Percentiles rank a stretch among this genome's conserved stretches.
Conservation (phyloP, 2,329 filamentous ascomycete genomes). For the Onygenales sp. region DNA sequence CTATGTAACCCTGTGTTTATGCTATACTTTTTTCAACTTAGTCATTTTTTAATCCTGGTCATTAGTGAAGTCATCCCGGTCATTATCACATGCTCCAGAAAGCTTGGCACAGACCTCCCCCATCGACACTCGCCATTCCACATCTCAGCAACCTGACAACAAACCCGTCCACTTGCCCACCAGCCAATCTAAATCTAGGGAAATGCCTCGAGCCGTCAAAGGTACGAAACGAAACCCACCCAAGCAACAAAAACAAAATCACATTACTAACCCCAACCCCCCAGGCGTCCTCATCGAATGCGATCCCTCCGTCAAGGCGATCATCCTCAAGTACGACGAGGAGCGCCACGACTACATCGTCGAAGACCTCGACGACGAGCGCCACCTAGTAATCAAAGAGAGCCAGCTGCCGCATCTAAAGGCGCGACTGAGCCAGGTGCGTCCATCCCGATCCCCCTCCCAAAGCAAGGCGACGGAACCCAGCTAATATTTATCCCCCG, state of each 20-base stretch:
- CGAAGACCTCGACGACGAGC: slow-evolving; percentile 38
- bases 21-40: too few species aligned
- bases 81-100: too few species aligned
- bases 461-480: not conserved
- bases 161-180: too few species aligned
- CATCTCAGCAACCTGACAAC: too few species aligned
- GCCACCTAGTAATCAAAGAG: slow-evolving; percentile 37
- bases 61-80: too few species aligned
- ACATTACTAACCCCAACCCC: not conserved
- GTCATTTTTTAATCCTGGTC: too few species aligned
- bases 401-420: slow-evolving; percentile 36
- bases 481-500: not conserved
- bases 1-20: too few species aligned
- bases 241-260: not conserved
- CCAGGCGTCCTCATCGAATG: slow-evolving; percentile 38
- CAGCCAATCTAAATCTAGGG: not conserved
- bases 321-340: slow-evolving; percentile 40
- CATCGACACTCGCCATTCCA: too few species aligned
- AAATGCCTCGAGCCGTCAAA: slow-evolving; percentile 33
- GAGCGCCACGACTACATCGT: slow-evolving; percentile 39
- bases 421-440: slow-evolving; percentile 31
- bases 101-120: too few species aligned
- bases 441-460: slow-evolving; percentile 1
- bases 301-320: slow-evolving; percentile 40
- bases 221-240: slow-evolving; percentile 15